Percentiles rank a stretch among this genome's conserved stretches.
Conservation (phyloP, 306 rosid species). For the Chamaecrista fasciculata region DNA sequence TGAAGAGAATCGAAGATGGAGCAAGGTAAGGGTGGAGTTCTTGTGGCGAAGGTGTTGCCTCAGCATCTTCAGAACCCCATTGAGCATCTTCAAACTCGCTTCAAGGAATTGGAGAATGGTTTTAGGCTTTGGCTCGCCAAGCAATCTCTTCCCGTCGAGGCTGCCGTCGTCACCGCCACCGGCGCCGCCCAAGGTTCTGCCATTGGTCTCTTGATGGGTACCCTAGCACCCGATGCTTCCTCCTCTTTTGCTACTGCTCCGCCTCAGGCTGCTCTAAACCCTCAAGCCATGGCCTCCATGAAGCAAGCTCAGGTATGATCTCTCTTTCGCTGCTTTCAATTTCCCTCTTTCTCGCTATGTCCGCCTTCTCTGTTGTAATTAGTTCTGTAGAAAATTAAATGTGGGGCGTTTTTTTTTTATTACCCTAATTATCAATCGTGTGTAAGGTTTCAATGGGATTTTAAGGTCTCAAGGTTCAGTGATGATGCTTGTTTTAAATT, state of each 20-base stretch:
- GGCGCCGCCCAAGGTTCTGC: constrained; percentile 94
- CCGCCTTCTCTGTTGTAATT: neutral
- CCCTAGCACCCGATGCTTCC: constrained; percentile 58
- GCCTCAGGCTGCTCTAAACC: constrained; percentile 63
- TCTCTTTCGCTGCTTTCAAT: neutral
- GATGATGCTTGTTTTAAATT: too few species aligned
- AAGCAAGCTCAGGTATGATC: constrained; percentile 82
- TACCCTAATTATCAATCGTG: neutral
- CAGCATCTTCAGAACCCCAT: constrained; percentile 72
- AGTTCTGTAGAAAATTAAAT: neutral
- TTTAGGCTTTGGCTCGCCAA: constrained; percentile 71
- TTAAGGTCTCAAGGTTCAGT: neutral
- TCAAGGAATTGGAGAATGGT: constrained; percentile 58
- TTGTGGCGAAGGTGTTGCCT: constrained; percentile 45
- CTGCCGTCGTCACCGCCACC: constrained; percentile 80
- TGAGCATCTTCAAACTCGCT: constrained; percentile 60
- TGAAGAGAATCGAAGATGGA: constrained; percentile 40
- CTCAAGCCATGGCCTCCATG: constrained; percentile 88
- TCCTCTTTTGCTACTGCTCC: constrained; percentile 55
- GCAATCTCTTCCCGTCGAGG: constrained; percentile 83
- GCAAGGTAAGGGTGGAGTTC: constrained; percentile 58
- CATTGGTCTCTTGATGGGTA: constrained; percentile 85
- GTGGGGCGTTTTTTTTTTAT: neutral
- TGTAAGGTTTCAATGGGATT: neutral
- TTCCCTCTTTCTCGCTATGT: neutral